Evolutionary conservation across 108 stramenopile genomes (phyloP).

Genomic region (Fragilaria crotonensis): DNA sequence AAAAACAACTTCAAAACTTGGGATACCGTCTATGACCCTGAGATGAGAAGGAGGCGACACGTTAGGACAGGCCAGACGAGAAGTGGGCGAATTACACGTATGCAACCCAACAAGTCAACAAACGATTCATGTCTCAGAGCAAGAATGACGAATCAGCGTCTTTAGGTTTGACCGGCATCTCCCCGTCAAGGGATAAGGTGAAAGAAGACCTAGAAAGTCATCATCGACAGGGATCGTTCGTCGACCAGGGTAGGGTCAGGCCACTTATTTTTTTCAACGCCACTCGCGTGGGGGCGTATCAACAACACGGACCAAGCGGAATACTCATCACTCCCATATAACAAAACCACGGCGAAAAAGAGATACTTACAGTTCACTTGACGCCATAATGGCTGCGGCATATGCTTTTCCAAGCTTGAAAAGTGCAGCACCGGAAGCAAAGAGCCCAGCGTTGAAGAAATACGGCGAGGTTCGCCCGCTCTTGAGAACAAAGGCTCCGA

Average conservation of each 20-base stretch:
- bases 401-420: conserved; percentile 84
- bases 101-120: too few relatives aligned
- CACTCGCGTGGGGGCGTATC: conserved; percentile 80
- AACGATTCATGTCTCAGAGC: conserved; percentile 38
- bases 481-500: conserved; percentile 96
- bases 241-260: conserved; percentile 21
- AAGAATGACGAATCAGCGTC: conserved; percentile 61
- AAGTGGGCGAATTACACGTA: conserved; percentile 1
- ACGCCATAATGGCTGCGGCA: conserved; percentile 83
- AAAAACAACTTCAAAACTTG: conserved; percentile 93
- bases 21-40: conserved; percentile 45
- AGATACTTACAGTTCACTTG: conserved; percentile 73
- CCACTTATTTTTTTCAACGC: conserved; percentile 63
- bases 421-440: conserved; percentile 75
- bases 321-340: conserved; percentile 46
- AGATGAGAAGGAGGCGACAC: neutral
- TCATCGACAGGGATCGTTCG: conserved; percentile 2
- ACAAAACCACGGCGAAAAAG: conserved; percentile 3
- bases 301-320: conserved; percentile 76
- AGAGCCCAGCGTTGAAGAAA: conserved; percentile 98
- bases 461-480: conserved; percentile 97
- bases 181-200: conserved; percentile 55
- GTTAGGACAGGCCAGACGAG: neutral
- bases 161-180: conserved; percentile 71
- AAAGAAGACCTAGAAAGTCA: conserved; percentile 59